Conservation (phyloP, 148 eudicot species). For the Rhododendron simsii region DNA sequence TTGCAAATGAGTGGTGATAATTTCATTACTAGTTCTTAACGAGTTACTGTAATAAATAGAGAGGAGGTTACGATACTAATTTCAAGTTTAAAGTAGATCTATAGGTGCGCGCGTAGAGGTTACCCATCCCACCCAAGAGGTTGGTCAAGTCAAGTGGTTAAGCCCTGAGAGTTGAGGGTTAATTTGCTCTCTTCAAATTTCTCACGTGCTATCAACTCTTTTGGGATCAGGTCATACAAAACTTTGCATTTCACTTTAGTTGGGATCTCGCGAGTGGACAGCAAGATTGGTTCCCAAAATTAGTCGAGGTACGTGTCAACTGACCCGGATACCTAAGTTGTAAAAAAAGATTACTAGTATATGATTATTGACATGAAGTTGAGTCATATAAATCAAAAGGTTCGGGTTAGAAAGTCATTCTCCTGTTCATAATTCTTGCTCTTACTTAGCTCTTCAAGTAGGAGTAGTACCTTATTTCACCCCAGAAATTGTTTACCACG, state of each 20-base stretch:
- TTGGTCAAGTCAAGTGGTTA: no score
- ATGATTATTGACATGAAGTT: background rate
- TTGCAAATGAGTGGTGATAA: background rate
- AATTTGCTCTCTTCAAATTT: no score
- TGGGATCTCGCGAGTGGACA: background rate
- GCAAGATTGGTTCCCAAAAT: background rate
- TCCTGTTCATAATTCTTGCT: background rate
- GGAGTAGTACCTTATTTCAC: background rate
- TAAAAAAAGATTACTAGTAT: no score
- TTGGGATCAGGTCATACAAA: no score
- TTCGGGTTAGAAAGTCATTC: no score
- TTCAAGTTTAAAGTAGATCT: no score
- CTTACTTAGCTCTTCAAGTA: background rate
- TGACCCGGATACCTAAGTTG: background rate
- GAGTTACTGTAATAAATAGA: background rate
- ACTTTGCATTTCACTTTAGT: no score
- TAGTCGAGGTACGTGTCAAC: background rate
- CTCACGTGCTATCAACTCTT: no score
- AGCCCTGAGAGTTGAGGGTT: no score
- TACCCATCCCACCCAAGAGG: no score
- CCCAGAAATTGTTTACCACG: background rate
- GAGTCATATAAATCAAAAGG: background rate
- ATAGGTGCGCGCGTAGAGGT: no score
- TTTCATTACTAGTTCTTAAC: background rate
- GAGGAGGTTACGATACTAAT: background rate